Base-by-base conservation (phyloP, 2,329 filamentous ascomycete species). In the Gnomoniopsis sp. region DNA sequence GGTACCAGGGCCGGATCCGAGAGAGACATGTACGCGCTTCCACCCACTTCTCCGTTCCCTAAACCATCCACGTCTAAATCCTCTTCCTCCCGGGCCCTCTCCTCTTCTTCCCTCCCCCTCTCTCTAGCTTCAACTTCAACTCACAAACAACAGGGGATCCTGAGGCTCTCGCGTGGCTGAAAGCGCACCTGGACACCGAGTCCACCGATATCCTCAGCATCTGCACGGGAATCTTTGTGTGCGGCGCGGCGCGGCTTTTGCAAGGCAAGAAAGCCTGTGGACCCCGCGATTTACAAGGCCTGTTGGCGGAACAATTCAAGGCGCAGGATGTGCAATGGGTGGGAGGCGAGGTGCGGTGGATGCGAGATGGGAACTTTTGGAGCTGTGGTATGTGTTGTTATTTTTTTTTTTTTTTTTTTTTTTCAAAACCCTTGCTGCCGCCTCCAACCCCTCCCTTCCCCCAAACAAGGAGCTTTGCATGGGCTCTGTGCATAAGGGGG, bases 281-380 rank as follows among this genome's bases (percentile, higher is more conserved):
- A 6, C 80, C 81, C 2, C 65, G 77, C 38, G 74, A 68, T 0
- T 14, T 82, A 57, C 75, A 83, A 65, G 68, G 70, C 12, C 55
- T 71, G 26, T 65, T 82, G 49, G 64, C 59, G 48, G 63, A 69
- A 48, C 73, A 68, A 65, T 79, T 73, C 49, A 76, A 72, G 15
- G 36, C 21, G 41, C 49, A 53, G 11, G 68, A 68, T 1, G 69
- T 75, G 21, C 70, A 72, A 55, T 72, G 80, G 59, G 71, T 77
- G 11, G 81, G 80, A 2, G 70, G 79, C 2, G 72, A 73, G 67
- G 66, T 78, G 53, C 70, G 81, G 43, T 84, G 81, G 81, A 69
- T 76, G 41, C 72, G 75, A 57, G 80, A 84, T 61, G 80, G 79
- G 11, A 82, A 79, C 63, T 67, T 84, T 44, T 84, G 82, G 81